These are phyloP conservation scores for Sugiyamaella valdiviana DNA, from an alignment of 805 yeast species.

Conservation along the genomic window DNA sequence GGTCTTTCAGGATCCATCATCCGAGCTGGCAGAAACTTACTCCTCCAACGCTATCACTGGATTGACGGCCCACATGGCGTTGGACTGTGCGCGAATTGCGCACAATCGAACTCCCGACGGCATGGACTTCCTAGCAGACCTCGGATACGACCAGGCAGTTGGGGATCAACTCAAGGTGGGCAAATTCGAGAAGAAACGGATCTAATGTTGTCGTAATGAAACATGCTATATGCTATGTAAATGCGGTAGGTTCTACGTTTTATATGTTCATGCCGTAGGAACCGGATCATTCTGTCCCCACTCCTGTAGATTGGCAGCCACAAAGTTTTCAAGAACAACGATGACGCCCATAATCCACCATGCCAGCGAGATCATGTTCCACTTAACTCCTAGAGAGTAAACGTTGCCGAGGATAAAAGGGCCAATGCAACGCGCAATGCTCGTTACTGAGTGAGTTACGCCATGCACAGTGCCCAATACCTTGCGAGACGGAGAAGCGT, in stretches of 20 bases:
- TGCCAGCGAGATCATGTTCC: conserved; percentile 19
- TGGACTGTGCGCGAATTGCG: conserved; percentile 18
- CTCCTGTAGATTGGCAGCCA: conserved; percentile 18
- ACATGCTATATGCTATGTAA: neutral
- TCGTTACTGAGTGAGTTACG: conserved; percentile 19
- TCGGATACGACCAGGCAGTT: conserved; percentile 14
- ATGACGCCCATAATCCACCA: conserved; percentile 24
- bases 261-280: neutral
- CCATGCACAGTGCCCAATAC: conserved; percentile 26
- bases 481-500: conserved; percentile 22
- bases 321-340: conserved; percentile 16
- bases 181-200: neutral
- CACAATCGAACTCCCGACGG: conserved; percentile 5
- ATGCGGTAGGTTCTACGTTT: neutral
- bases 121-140: conserved; percentile 1
- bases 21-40: conserved; percentile 4
- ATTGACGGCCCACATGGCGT: conserved; percentile 19
- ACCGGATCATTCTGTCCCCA: conserved; percentile 18
- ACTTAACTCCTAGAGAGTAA: conserved; percentile 21
- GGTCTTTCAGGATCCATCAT: conserved; percentile 11
- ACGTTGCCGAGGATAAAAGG: conserved; percentile 23
- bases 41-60: conserved; percentile 10
- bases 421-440: conserved; percentile 20
- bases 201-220: neutral
- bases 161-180: conserved; percentile 1